Evolutionary conservation across 2,329 filamentous ascomycete genomes (phyloP).

Genomic region (Aspergillus felis): DNA sequence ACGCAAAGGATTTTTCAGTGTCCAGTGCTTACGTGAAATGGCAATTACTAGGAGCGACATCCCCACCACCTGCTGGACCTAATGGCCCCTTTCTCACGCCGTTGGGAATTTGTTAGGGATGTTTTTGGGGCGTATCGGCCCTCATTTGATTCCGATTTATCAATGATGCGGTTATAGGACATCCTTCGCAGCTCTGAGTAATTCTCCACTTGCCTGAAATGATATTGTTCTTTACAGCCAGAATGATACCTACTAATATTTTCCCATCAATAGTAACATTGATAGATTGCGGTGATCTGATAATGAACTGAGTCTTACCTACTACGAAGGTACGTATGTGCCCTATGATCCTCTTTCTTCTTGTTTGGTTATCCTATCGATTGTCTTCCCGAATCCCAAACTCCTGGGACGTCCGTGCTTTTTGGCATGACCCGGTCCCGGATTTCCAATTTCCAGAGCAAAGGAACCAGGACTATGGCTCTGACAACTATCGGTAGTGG

Average conservation of each 20-base stretch:
- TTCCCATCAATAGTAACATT: background rate
- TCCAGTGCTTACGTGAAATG: background rate
- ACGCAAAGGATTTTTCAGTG: background rate
- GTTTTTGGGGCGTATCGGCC: background rate
- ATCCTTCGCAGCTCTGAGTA: background rate
- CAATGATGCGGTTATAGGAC: background rate
- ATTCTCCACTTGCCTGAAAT: background rate
- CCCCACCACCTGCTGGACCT: background rate
- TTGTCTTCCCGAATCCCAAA: background rate
- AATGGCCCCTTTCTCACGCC: background rate
- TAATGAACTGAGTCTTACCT: too few species aligned
- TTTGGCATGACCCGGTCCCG: background rate
- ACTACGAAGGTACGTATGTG: background rate
- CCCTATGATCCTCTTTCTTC: background rate
- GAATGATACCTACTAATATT: background rate
- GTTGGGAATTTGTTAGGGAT: background rate
- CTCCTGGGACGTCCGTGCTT: slow-evolving; percentile 19
- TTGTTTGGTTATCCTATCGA: background rate
- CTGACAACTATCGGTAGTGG: background rate
- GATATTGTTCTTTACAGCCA: background rate
- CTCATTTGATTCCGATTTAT: background rate
- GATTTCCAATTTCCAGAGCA: background rate
- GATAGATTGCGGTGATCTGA: background rate
- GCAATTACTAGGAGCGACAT: background rate
- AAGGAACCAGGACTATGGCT: background rate